Percentiles rank a stretch among this genome's conserved stretches.
phyloP scores from a whole-genome alignment of 2,329 filamentous ascomycete species.

The Elsinoe fawcettii region DNA sequence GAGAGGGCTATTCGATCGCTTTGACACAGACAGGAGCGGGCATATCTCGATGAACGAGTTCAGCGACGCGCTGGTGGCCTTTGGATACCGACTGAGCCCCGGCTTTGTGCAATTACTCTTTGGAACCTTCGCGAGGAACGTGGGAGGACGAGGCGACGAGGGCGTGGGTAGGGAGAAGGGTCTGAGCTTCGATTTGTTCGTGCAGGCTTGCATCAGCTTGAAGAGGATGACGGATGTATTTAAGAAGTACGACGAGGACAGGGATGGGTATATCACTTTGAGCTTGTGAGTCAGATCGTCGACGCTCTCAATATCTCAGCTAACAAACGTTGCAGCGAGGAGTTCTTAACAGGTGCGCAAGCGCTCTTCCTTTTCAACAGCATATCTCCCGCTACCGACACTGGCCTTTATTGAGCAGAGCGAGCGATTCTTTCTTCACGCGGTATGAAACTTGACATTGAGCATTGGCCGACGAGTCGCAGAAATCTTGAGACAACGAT shows the following conservation, averaged over 20 bases:
- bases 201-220: conserved; percentile 91
- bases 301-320: neutral
- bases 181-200: conserved; percentile 77
- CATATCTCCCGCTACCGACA: conserved; percentile 45
- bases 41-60: conserved; percentile 84
- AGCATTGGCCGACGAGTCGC: conserved; percentile 8
- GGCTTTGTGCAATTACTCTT: conserved; percentile 81
- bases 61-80: conserved; percentile 77
- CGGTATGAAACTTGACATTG: neutral
- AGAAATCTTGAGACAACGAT: conserved; percentile 12
- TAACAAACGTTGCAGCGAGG: conserved; percentile 33
- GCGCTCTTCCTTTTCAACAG: conserved; percentile 47
- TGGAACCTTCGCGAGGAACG: conserved; percentile 64
- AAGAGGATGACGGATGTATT: conserved; percentile 99
- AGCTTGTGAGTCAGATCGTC: conserved; percentile 42
- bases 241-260: conserved; percentile 96
- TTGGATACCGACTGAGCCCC: conserved; percentile 82
- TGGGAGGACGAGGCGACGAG: conserved; percentile 30
- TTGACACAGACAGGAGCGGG: conserved; percentile 79
- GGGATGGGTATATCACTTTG: conserved; percentile 70
- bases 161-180: conserved; percentile 39
- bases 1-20: conserved; percentile 90
- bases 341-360: conserved; percentile 50
- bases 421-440: neutral
- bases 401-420: conserved; percentile 40